Conservation (phyloP, 257 asterid genomes). For the Nicotiana tabacum region DNA sequence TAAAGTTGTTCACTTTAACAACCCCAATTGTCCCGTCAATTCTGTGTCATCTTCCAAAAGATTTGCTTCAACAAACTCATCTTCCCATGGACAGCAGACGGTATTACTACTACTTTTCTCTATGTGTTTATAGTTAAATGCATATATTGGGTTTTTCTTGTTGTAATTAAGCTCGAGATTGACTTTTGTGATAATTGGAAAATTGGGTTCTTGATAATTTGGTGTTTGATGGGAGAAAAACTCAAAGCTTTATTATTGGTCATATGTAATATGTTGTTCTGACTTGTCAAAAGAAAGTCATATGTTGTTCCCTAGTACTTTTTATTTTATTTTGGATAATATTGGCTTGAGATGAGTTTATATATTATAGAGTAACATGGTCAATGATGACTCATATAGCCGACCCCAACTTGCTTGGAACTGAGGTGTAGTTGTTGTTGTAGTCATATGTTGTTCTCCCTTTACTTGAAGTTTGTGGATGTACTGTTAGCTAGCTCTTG, state of each 20-base stretch:
- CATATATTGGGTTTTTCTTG: not conserved
- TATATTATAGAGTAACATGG: too few species aligned
- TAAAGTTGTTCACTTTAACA: slow-evolving; percentile 5
- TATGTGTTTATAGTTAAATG: not conserved
- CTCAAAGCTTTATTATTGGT: not conserved
- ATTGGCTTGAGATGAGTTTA: too few species aligned
- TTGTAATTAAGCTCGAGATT: not conserved
- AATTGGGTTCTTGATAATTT: not conserved
- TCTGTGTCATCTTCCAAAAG: slow-evolving; percentile 22
- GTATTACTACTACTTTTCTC: not conserved
- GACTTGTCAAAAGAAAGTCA: not conserved
- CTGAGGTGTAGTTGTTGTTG: too few species aligned
- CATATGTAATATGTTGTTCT: not conserved
- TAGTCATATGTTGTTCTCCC: not conserved
- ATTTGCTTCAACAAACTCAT: slow-evolving; percentile 25
- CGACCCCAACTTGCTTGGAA: too few species aligned
- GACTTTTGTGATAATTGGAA: not conserved
- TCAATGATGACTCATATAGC: too few species aligned
- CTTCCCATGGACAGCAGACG: slow-evolving; percentile 17
- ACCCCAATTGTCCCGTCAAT: slow-evolving; percentile 1
- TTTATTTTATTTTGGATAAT: too few species aligned
- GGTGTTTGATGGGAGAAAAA: not conserved
- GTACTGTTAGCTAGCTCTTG: not conserved
- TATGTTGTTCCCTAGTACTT: too few species aligned
- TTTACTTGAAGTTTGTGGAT: not conserved